Evolutionary conservation across 208 protist species (phyloP).

Genomic region (Acanthamoeba lenticulata): DNA sequence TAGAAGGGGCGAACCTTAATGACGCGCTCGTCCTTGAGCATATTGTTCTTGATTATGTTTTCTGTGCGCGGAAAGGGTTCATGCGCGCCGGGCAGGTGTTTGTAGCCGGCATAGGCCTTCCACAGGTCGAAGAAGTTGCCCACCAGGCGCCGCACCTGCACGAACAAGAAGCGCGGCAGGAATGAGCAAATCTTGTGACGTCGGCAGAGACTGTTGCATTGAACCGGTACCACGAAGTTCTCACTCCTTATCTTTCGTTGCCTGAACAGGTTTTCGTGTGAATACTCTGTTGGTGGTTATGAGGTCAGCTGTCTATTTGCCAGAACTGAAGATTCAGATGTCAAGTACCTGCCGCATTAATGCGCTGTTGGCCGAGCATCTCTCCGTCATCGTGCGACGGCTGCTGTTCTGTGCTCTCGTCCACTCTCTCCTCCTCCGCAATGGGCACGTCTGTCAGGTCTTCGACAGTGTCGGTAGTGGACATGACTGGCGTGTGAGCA

Average conservation of each 20-base stretch:
- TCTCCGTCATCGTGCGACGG: neutral
- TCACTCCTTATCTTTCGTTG: neutral
- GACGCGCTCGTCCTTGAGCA: neutral
- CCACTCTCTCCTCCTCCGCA: neutral
- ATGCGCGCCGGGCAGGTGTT: neutral
- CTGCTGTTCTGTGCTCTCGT: neutral
- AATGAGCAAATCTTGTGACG: neutral
- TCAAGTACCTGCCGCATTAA: neutral
- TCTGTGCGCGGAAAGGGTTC: neutral
- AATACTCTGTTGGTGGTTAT: too few relatives aligned
- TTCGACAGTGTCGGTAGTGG: too few relatives aligned
- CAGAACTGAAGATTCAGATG: too few relatives aligned
- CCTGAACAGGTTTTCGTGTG: neutral
- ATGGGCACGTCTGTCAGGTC: too few relatives aligned
- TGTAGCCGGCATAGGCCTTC: constrained; percentile 26
- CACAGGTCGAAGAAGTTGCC: constrained; percentile 53
- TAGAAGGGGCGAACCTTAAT: neutral
- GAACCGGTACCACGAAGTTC: neutral
- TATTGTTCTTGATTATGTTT: neutral
- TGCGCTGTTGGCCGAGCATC: neutral
- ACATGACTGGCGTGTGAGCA: neutral
- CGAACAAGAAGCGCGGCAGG: neutral
- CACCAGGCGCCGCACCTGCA: neutral
- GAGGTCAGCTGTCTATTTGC: too few relatives aligned
- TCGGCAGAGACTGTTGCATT: neutral